Evolutionary conservation across 768 basidiomycete genomes (phyloP), one percentile per base, ranked within the genome.

Genomic region (Pisolithus microcarpus): DNA sequence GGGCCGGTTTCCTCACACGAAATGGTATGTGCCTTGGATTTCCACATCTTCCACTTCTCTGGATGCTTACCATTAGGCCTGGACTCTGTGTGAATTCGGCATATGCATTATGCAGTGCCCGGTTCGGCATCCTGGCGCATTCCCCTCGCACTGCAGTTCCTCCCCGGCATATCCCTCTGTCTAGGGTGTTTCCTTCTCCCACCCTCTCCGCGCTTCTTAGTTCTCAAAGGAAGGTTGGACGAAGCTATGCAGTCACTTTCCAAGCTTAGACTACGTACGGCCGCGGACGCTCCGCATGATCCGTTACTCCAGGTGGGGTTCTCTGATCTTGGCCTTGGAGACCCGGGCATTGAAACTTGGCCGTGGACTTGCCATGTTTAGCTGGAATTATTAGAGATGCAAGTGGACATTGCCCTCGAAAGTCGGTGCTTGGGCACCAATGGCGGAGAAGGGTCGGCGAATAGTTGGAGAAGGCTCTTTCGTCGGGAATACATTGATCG

Each of bases 331-430:
- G 30, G 5, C 9, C 5, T 13, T 44, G 23, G 6, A n/a, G 15
- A 28, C 13, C 9, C 24, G 5, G 23, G 11, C 43, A 16, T 5
- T 28, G 16, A 34, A 34, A 4, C 13, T 44, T 28, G 24, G 43
- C 24, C 43, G 28, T 21, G 45, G 39, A 9, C n/a, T 36, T 36
- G 10, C 43, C 16, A 24, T 44, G 5, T 4, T 13, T 54, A 87
- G 82, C 72, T 88, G 6, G 88, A 91, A 60, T 62, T 89, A 13
- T 61, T 88, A 18, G 87, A 90, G 65, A 90, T 91, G 84, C 76
- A 74, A 50, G 82, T 83, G 1, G 83, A 87, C 56, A 74, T 73
- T 0, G 70, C 70, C 5, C 72, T 89, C 36, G 70, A 84, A 13
- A 72, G 70, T 38, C 72, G 68, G 21, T 67, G 64, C 0, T 49